These are phyloP conservation scores for Articulospora tetracladia DNA, from an alignment of 495 filamentous ascomycete genomes.

Conservation along the genomic window DNA sequence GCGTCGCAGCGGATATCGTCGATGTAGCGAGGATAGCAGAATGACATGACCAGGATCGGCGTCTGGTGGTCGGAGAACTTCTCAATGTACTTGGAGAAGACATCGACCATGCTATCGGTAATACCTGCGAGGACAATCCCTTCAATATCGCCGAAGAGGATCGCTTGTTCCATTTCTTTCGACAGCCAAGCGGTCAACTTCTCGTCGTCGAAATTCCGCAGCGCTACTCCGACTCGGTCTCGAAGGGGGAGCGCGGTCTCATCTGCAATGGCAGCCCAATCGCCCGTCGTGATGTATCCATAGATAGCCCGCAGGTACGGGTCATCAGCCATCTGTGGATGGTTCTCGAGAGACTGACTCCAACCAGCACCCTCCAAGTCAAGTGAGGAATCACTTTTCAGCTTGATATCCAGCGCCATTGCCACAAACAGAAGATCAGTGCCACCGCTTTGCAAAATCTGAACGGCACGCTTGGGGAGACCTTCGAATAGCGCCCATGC, in stretches of 20 bases:
- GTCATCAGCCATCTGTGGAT: conserved; percentile 46
- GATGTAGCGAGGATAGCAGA: conserved; percentile 78
- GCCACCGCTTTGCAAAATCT: conserved; percentile 46
- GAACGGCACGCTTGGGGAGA: conserved; percentile 53
- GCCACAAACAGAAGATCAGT: conserved; percentile 48
- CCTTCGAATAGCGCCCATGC: conserved; percentile 73
- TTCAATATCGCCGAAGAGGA: conserved; percentile 77
- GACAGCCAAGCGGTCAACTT: conserved; percentile 71
- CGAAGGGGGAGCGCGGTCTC: conserved; percentile 79
- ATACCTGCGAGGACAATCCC: conserved; percentile 87
- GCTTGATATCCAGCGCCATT: conserved; percentile 38
- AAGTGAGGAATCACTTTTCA: conserved; percentile 10
- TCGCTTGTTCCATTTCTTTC: conserved; percentile 54
- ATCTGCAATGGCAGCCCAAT: conserved; percentile 79
- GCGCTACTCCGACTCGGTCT: conserved; percentile 80
- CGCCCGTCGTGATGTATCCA: conserved; percentile 82
- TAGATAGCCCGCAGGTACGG: conserved; percentile 88
- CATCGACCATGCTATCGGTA: conserved; percentile 68
- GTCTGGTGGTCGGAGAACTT: conserved; percentile 90
- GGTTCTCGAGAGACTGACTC: conserved; percentile 49
- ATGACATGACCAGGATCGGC: conserved; percentile 76
- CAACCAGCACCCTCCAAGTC: conserved; percentile 22
- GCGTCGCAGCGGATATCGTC: conserved; percentile 68
- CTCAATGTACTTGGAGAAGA: conserved; percentile 83
- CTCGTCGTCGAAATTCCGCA: conserved; percentile 78